Conservation (phyloP, 2,329 filamentous ascomycete genomes). For the Colletotrichum liriopes region DNA sequence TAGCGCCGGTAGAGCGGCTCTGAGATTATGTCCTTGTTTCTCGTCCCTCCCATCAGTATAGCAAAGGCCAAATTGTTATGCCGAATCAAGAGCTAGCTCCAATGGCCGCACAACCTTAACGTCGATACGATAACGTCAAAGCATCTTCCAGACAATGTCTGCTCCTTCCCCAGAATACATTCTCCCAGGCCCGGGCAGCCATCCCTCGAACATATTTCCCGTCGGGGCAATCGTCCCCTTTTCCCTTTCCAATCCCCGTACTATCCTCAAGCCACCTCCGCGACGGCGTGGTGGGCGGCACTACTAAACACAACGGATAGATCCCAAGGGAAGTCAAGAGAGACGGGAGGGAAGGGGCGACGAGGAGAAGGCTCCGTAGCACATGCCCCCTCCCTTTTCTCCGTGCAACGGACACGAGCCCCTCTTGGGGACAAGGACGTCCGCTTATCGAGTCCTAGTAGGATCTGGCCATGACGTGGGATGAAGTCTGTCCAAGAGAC, state of each 20-base stretch:
- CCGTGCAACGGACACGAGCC: slow-evolving; percentile 22
- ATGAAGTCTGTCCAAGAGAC: not conserved
- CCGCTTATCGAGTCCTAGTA: slow-evolving; percentile 41
- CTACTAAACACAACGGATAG: not conserved
- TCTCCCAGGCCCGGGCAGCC: not conserved
- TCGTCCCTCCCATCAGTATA: not conserved
- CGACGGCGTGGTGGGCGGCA: not conserved
- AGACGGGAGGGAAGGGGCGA: not conserved
- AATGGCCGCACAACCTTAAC: not conserved
- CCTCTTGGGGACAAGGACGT: slow-evolving; percentile 3
- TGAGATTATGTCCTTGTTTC: not conserved
- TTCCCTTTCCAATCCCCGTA: not conserved
- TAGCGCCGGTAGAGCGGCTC: not conserved
- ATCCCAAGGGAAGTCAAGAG: not conserved
- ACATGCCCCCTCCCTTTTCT: slow-evolving; percentile 23
- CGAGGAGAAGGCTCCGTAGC: slow-evolving; percentile 27
- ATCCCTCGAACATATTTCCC: not conserved
- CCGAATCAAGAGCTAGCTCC: not conserved
- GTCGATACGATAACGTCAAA: not conserved
- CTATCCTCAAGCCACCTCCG: slow-evolving; percentile 5
- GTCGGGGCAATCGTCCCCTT: not conserved
- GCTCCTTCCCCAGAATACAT: not conserved
- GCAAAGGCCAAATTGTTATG: not conserved
- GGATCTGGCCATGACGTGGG: slow-evolving; percentile 31
- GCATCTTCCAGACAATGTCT: not conserved